Base-by-base conservation (phyloP, 2,329 filamentous ascomycete genomes). In the Pyrenophora tritici-repentis region DNA sequence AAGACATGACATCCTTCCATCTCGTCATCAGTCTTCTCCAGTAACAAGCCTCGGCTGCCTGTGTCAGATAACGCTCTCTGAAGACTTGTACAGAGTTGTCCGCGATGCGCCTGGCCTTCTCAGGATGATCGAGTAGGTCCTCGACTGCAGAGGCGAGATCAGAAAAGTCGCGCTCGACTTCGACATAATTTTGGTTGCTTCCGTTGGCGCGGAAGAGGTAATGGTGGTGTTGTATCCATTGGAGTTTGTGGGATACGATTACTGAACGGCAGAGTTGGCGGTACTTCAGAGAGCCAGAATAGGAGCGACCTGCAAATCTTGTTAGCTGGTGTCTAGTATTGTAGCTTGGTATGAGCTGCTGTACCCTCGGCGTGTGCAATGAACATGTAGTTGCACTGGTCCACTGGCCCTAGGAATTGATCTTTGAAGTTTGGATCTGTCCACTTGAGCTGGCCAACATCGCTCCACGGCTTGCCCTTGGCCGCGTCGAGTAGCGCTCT, bases 221-320 rank as follows among this genome's bases (percentile, higher is more conserved):
- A 1, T 55, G 52, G 26, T 62, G 52, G 20, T 49, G 55, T 40
- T 64, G 49, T 5, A 61, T 46, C 55, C 59, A 64, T 16, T 61
- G 43, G 29, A 47, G 42, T 40, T 58, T 61, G 33, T 64, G 59
- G 34, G 41, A 50, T 46, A 62, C 46, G 14, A 55, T 31, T 2
- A 64, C 46, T 13, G 59, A 63, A n/a, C 42, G 48, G 61, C 79
- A 82, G 55, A 78, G 78, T 26, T 80, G 74, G 1, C 80, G 68
- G 51, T 81, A 81, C 59, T 81, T 81, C 13, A 78, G 73, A 2
- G 76, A 73, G 1, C 78, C 79, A 3, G 79, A 81, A 65, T 80
- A 82, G 43, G 53, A 57, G 6, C 55, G 50, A 20, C 56, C 55
- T 61, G 31, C 3, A 17, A 43, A 9, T 17, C 3, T 35, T 26